phyloP scores from a whole-genome alignment of 1,139 yeast species.

The Taiozyma sp. region DNA sequence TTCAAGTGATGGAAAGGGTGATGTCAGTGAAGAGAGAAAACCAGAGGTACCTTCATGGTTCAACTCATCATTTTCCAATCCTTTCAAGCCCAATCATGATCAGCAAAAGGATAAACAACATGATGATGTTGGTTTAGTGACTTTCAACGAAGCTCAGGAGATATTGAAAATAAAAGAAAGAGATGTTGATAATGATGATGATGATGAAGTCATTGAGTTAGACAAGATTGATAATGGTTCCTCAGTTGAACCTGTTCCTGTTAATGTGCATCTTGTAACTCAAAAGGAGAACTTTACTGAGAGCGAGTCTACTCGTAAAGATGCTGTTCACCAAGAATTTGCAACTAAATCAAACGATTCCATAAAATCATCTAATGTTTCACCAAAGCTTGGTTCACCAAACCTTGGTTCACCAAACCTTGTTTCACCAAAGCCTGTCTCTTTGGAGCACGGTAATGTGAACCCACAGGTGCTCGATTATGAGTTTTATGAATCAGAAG shows the following conservation, averaged over 20 bases:
- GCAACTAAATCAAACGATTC: background rate
- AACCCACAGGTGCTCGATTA: conserved; percentile 12
- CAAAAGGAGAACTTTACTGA: background rate
- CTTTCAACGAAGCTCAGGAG: conserved; percentile 20
- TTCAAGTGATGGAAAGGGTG: background rate
- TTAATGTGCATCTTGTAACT: background rate
- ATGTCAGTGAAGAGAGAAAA: background rate
- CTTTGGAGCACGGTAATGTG: conserved; percentile 13
- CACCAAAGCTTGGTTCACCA: no score
- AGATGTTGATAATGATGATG: conserved; percentile 6
- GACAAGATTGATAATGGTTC: conserved; percentile 6
- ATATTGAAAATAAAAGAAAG: conserved; percentile 5
- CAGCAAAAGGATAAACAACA: conserved; percentile 1
- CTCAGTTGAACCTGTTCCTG: background rate
- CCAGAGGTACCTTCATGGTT: conserved; percentile 14
- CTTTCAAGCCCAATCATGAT: conserved; percentile 1
- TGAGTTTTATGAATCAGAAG: conserved; percentile 15
- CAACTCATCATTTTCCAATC: conserved; percentile 4
- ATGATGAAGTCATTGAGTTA: background rate
- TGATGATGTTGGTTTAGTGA: conserved; percentile 13
- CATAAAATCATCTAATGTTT: background rate
- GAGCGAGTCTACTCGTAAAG: background rate
- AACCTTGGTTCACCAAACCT: background rate
- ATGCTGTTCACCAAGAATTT: background rate
- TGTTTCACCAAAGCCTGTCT: background rate